Conservation (phyloP, 805 yeast species). For the Scheffersomyces stipitis region DNA sequence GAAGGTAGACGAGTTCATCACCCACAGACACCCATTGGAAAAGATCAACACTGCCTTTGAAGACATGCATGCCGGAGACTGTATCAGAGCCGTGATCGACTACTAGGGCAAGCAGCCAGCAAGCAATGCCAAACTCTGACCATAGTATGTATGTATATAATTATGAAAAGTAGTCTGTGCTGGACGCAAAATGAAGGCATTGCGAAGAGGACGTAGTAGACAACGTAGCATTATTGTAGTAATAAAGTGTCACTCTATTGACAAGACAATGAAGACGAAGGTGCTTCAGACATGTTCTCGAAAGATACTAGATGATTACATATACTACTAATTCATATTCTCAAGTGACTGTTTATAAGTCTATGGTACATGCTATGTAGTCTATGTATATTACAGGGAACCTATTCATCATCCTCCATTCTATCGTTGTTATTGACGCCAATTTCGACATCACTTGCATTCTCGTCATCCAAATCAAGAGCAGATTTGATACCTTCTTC, state of each 20-base stretch:
- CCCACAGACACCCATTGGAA: conserved; percentile 78
- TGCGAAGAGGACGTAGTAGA: neutral
- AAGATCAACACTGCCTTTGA: conserved; percentile 88
- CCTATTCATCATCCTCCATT: neutral
- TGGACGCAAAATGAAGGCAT: neutral
- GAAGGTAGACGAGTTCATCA: conserved; percentile 92
- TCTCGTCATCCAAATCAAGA: conserved; percentile 19
- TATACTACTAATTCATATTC: too few species aligned
- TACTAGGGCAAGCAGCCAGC: conserved; percentile 28
- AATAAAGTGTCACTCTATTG: too few species aligned
- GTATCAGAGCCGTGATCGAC: conserved; percentile 87
- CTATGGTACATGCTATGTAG: too few species aligned
- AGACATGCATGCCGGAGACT: conserved; percentile 91
- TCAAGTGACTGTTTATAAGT: too few species aligned
- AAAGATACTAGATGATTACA: too few species aligned
- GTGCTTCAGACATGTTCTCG: too few species aligned
- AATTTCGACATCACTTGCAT: conserved; percentile 19
- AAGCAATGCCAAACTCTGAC: neutral
- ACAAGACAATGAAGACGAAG: too few species aligned
- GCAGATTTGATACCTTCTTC: conserved; percentile 10
- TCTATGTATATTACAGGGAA: neutral
- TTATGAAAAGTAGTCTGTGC: too few species aligned
- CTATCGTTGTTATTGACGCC: conserved; percentile 1
- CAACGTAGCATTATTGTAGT: too few species aligned
- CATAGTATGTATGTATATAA: neutral